Base-by-base conservation (phyloP, 2,329 filamentous ascomycete genomes). In the Penicillium griseofulvum region DNA sequence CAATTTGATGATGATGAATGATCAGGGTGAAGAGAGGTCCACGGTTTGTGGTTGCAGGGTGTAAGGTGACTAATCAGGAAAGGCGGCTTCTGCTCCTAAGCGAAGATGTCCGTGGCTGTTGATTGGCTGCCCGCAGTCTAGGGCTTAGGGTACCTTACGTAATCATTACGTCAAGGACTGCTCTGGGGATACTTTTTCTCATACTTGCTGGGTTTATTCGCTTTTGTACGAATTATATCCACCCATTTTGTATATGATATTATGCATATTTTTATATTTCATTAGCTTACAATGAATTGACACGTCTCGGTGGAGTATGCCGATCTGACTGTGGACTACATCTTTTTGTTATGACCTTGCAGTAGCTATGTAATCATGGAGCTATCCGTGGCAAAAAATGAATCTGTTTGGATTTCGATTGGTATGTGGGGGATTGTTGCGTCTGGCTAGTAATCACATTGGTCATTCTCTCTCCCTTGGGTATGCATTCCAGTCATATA, bases 91-190 rank as follows among this genome's bases (percentile, higher is more conserved):
- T 68, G 65, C 41, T 55, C 54, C 68, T 74, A 74, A 74, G 72
- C 72, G 72, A 74, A 73, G 65, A 57, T 54, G 60, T 38, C 50
- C 42, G 26, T 54, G 28, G 1, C 7, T 11, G 22, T 3, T 68
- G 68, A 64, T 67, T 66, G 65, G 61, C 41, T 31, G 26, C 34
- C 36, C 3, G 41, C 57, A 57, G 61, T 55, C 68, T 74, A 74
- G 72, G 72, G 72, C 70, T 74, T 74, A 73, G 71, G 71, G 71
- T 72, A 73, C 64, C 65, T 52, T 56, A 53, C 43, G 42, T 56
- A 52, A 56, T 53, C 43, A 63, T 63, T 60, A 65, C 68, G 68
- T 71, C 68, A 71, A 66, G 61, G 51, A 59, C 56, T 64, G 56
- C 51, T 52, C 49, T 60, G 64, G 61, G 62, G 62, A 68, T 69